Conservation (phyloP, 805 yeast genomes). For the Saturnispora dispora region DNA sequence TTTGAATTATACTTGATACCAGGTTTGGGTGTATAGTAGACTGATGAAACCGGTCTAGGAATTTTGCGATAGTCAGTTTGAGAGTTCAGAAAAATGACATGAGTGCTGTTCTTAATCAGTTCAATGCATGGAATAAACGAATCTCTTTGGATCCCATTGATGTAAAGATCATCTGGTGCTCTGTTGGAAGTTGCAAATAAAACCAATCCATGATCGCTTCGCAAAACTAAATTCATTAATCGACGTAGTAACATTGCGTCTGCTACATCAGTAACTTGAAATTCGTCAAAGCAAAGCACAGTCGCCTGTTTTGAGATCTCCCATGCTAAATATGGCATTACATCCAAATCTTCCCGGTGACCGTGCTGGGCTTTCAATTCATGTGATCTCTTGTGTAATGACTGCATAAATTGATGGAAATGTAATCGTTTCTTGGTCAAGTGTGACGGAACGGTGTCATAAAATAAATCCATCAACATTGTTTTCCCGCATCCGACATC, state of each 20-base stretch:
- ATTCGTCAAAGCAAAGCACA: conserved; percentile 89
- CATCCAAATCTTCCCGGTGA: conserved; percentile 59
- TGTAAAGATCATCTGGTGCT: conserved; percentile 87
- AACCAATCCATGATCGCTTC: conserved; percentile 72
- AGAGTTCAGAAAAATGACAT: conserved; percentile 74
- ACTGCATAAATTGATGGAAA: conserved; percentile 96
- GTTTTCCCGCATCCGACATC: conserved; percentile 99
- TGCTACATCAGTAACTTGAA: conserved; percentile 97
- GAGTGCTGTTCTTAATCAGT: conserved; percentile 59
- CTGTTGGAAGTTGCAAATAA: conserved; percentile 92
- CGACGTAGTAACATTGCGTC: conserved; percentile 94
- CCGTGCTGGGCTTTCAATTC: conserved; percentile 59
- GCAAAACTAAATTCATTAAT: conserved; percentile 53
- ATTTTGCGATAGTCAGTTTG: conserved; percentile 91
- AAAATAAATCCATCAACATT: conserved; percentile 94
- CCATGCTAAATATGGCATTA: conserved; percentile 74
- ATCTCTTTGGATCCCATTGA: conserved; percentile 88
- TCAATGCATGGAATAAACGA: conserved; percentile 90
- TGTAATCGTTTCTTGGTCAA: conserved; percentile 76
- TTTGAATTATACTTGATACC: conserved; percentile 47
- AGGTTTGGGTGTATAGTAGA: conserved; percentile 64
- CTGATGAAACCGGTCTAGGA: conserved; percentile 73
- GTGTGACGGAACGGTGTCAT: conserved; percentile 69
- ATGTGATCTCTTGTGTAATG: conserved; percentile 79
- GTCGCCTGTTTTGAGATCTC: conserved; percentile 72